Evolutionary conservation across 2,329 filamentous ascomycete species (phyloP).

Genomic region (Exutisphaerella laricina): DNA sequence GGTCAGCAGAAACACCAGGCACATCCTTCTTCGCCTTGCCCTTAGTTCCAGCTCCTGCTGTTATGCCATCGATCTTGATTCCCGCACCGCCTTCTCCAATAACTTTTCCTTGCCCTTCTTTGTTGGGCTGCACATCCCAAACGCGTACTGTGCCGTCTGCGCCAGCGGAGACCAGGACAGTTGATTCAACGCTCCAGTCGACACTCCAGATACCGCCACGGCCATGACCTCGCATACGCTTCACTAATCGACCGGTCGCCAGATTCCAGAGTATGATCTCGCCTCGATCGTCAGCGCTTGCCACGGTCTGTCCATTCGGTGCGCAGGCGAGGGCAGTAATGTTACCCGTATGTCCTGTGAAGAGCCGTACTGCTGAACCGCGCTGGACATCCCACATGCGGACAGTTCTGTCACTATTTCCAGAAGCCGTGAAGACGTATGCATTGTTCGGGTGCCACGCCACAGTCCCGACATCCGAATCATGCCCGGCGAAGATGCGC

Average conservation of each 20-base stretch:
- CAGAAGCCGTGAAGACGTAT: constrained; percentile 85
- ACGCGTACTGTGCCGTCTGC: constrained; percentile 88
- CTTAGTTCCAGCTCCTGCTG: constrained; percentile 28
- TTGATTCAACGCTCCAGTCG: constrained; percentile 89
- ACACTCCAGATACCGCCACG: constrained; percentile 92
- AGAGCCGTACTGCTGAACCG: constrained; percentile 81
- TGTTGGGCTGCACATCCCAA: constrained; percentile 73
- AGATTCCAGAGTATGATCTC: constrained; percentile 95
- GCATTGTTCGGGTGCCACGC: constrained; percentile 91
- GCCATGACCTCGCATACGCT: constrained; percentile 88
- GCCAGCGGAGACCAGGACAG: constrained; percentile 80
- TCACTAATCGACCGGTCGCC: constrained; percentile 75
- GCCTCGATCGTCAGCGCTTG: constrained; percentile 80
- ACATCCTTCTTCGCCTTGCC: constrained; percentile 71
- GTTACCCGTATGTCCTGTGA: constrained; percentile 84
- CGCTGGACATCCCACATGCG: constrained; percentile 96
- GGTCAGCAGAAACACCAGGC: constrained; percentile 74
- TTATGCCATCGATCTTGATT: constrained; percentile 46
- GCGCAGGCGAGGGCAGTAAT: constrained; percentile 80
- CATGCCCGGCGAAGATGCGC: constrained; percentile 84
- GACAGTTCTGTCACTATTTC: constrained; percentile 74
- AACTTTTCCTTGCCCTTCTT: constrained; percentile 41
- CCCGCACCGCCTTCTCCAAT: constrained; percentile 46
- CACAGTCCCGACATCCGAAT: constrained; percentile 86
- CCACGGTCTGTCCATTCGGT: constrained; percentile 83